Conservation (phyloP, 495 filamentous ascomycete species). For the Tuber melanosporum region DNA sequence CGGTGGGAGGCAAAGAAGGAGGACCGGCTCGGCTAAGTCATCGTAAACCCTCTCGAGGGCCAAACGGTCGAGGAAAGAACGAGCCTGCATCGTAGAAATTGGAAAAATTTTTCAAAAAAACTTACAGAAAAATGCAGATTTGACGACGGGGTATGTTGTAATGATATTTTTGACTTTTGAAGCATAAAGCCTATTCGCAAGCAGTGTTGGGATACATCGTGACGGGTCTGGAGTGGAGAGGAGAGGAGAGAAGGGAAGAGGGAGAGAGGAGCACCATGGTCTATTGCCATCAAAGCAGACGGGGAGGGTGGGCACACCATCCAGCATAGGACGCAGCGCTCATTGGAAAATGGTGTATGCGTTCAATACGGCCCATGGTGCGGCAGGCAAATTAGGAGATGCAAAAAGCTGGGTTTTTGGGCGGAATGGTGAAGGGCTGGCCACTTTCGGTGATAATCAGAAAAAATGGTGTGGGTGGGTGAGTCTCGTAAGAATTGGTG, state of each 20-base stretch:
- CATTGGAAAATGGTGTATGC: background rate
- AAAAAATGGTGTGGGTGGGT: background rate
- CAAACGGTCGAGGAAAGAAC: background rate
- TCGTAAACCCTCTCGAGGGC: background rate
- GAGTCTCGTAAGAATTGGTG: background rate
- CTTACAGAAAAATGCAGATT: background rate
- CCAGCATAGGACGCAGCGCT: no score
- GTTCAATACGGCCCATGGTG: background rate
- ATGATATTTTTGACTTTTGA: background rate
- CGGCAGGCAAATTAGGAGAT: background rate
- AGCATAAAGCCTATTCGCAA: background rate
- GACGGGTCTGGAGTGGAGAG: background rate
- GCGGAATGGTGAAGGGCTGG: background rate
- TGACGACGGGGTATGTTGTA: background rate
- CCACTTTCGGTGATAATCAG: background rate
- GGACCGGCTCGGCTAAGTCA: background rate
- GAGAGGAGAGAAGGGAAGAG: background rate
- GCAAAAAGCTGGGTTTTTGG: no score
- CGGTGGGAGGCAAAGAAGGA: background rate
- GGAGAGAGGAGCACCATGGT: background rate
- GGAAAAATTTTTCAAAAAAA: background rate
- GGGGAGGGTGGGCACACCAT: background rate
- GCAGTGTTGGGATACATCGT: background rate
- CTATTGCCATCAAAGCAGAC: background rate
- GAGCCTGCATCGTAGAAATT: background rate